Evolutionary conservation across 441 rosid genomes (phyloP), one percentile per base, ranked within the genome.

Genomic region (Croton setiger): DNA sequence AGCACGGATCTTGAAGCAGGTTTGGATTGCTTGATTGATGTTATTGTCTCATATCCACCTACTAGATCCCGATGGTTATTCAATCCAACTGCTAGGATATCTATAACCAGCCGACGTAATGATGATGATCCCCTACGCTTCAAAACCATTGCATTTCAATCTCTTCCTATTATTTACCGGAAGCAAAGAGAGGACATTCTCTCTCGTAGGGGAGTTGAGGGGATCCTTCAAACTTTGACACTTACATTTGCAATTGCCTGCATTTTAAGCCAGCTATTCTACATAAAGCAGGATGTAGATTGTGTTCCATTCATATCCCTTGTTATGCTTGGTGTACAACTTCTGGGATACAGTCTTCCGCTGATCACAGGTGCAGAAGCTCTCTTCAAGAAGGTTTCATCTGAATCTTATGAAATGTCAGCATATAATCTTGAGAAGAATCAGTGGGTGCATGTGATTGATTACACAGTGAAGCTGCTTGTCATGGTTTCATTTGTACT

Each of bases 311-410:
- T 83, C 60, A 72, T 87, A 45, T 92, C 96, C 37, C 86, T 92
- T 63, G 96, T 92, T 43, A 88, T 88, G 93, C 82, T 90, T 0
- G 95, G 95, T 14, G 88, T 82, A 75, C 96, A 90, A 79, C 95
- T 23, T 27, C 90, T 92, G 0, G 93, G 95, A 23, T 87, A 86
- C 68, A 82, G 93, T 74, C 81, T 87, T 64, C 92, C 93, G 3
- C 81, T 92, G 69, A 88, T 92, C 74, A 92, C 93, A 0, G 93
- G 96, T 23, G 90, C 93, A 1, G 95, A 92, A 71, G 90, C 93
- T 62, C 78, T 92, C 76, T 85, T 90, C 72, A 87, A 75, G 80
- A 80, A 80, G 66, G 73, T 66, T 35, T 81, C 81, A 73, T 79
- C 87, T 17, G 77, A 80, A 59, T 76, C 85, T 13, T 79, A 79